Evolutionary conservation across 768 basidiomycete genomes (phyloP).

Genomic region (Wakefieldia striispora): DNA sequence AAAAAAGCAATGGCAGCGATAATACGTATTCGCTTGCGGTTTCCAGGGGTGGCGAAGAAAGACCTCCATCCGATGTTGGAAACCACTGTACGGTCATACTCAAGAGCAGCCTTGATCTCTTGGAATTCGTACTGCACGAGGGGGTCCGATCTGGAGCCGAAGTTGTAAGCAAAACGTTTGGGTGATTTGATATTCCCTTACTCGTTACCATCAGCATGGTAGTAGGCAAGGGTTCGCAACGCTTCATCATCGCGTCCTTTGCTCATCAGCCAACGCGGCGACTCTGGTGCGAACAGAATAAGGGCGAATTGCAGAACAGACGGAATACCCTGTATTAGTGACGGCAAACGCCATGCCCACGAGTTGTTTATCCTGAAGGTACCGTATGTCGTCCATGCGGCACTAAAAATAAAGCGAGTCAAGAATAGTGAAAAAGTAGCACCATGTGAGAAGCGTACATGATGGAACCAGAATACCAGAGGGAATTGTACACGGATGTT

Average conservation of each 20-base stretch:
- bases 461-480: constrained; percentile 85
- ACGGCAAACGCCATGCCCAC: constrained; percentile 86
- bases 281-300: constrained; percentile 75
- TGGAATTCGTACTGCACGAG: constrained; percentile 73
- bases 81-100: constrained; percentile 60
- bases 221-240: constrained; percentile 66
- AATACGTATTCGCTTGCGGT: constrained; percentile 73
- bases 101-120: constrained; percentile 78
- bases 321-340: constrained; percentile 67
- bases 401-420: constrained; percentile 32
- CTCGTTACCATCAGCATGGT: constrained; percentile 77
- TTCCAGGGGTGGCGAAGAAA: constrained; percentile 64
- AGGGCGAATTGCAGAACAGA: constrained; percentile 64
- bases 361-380: constrained; percentile 65
- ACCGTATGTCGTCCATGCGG: constrained; percentile 83
- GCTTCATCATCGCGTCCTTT: constrained; percentile 74
- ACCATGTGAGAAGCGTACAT: constrained; percentile 41
- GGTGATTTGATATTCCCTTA: constrained; percentile 23
- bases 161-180: background rate
- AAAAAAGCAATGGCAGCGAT: constrained; percentile 79
- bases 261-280: constrained; percentile 78
- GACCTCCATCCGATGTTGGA: constrained; percentile 67
- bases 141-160: constrained; percentile 47
- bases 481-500: constrained; percentile 77
- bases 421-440: background rate